A percentile compares a stretch with the other conserved stretches of the same genome.
These are phyloP conservation scores for Metschnikowia matae DNA, from an alignment of 805 yeast species.

Conservation along the genomic window DNA sequence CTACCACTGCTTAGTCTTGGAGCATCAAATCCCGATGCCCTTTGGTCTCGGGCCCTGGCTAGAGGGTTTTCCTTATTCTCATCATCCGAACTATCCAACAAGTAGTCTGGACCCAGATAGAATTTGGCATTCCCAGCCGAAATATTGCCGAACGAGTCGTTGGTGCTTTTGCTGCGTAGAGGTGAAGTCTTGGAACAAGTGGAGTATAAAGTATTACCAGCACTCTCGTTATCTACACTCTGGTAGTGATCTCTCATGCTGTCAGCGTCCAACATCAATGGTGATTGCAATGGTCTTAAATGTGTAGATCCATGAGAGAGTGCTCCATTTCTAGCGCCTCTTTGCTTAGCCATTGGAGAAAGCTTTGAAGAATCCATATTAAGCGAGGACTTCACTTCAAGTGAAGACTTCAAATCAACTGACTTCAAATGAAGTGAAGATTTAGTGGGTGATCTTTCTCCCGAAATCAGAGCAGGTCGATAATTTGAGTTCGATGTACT, in stretches of 20 bases:
- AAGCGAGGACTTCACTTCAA: background rate
- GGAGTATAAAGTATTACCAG: conserved; percentile 14
- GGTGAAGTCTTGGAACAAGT: conserved; percentile 18
- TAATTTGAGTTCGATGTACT: background rate
- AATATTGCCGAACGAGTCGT: background rate
- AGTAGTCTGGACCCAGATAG: background rate
- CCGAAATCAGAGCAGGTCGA: background rate
- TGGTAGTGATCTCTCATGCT: background rate
- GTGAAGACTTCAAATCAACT: too few species aligned
- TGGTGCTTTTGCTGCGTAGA: conserved; percentile 3
- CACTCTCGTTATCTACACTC: conserved; percentile 4
- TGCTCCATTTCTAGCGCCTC: background rate
- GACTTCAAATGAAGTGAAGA: background rate
- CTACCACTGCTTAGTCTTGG: conserved; percentile 20
- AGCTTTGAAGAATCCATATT: background rate
- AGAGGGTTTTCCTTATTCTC: conserved; percentile 17
- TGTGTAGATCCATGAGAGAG: background rate
- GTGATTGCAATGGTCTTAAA: conserved; percentile 11
- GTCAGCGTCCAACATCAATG: background rate
- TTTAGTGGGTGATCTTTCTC: background rate
- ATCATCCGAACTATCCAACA: conserved; percentile 2
- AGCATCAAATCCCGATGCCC: conserved; percentile 3
- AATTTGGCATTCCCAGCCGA: background rate
- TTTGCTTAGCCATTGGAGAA: conserved; percentile 1
- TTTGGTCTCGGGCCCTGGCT: background rate